phyloP scores from a whole-genome alignment of 441 rosid genomes.

The Adansonia rubrostipa region DNA sequence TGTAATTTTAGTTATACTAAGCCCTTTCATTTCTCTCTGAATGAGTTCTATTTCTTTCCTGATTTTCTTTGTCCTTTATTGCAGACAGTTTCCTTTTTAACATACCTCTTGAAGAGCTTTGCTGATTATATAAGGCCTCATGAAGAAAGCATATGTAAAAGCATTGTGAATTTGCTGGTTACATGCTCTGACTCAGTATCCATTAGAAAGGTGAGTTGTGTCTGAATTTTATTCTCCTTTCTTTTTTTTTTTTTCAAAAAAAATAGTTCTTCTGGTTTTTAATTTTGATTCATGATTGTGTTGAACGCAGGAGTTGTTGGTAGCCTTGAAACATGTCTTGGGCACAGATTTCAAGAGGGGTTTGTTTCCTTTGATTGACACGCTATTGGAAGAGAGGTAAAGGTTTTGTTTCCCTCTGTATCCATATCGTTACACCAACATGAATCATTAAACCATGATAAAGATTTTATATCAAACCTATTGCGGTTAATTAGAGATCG shows the following conservation, averaged over 20 bases:
- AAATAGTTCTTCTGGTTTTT: constrained; percentile 20
- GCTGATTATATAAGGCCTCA: constrained; percentile 95
- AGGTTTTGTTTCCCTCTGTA: constrained; percentile 13
- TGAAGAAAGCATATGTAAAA: constrained; percentile 94
- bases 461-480: constrained; percentile 8
- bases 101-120: constrained; percentile 95
- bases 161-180: constrained; percentile 97
- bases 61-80: constrained; percentile 33
- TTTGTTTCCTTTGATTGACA: constrained; percentile 93
- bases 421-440: neutral
- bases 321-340: constrained; percentile 94
- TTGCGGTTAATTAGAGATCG: neutral
- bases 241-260: neutral
- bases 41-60: constrained; percentile 16
- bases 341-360: constrained; percentile 99
- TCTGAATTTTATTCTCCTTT: constrained; percentile 18
- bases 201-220: constrained; percentile 75
- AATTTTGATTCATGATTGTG: constrained; percentile 28
- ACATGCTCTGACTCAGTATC: constrained; percentile 97
- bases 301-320: constrained; percentile 84
- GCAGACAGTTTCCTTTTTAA: constrained; percentile 98
- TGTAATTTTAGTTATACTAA: constrained; percentile 24
- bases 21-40: constrained; percentile 15
- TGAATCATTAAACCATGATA: neutral
- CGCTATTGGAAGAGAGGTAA: constrained; percentile 92